These are phyloP conservation scores for Lotmaria passim DNA, from an alignment of 208 protist species.

Conservation along the genomic window DNA sequence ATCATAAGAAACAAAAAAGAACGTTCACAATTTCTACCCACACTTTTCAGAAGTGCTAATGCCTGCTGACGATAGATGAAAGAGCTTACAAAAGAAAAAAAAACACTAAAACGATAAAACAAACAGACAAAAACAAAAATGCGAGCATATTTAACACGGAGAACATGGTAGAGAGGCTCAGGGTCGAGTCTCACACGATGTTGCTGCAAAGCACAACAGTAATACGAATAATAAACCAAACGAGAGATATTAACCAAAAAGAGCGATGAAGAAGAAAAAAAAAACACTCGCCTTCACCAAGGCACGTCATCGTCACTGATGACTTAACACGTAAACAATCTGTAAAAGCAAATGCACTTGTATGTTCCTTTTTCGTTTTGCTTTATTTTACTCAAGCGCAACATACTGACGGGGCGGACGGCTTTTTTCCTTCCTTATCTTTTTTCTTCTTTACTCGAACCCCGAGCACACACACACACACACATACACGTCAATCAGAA, in stretches of 20 bases:
- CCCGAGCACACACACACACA: no score
- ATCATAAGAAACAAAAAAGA: background rate
- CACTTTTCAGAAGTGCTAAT: constrained; percentile 8
- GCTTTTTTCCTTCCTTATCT: background rate
- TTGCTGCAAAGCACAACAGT: background rate
- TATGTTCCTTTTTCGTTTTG: no score
- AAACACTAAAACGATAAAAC: background rate
- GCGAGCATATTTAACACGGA: background rate
- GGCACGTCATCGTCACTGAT: constrained; percentile 17
- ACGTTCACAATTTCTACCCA: background rate
- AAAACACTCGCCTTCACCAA: background rate
- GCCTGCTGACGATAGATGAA: background rate
- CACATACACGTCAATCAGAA: no score
- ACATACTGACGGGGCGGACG: no score
- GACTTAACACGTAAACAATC: constrained; percentile 10
- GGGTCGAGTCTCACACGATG: background rate
- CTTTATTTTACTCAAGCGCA: no score
- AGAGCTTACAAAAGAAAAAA: background rate
- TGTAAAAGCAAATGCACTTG: constrained; percentile 1
- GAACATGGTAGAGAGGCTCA: constrained; percentile 3
- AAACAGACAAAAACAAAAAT: constrained; percentile 5
- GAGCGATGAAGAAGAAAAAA: background rate
- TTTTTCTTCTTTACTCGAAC: no score
- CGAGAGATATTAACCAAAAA: background rate
- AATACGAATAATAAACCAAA: constrained; percentile 5